Evolutionary conservation across 805 yeast species (phyloP), one percentile per base, ranked within the genome.

Genomic region (Yarrowia sp.): DNA sequence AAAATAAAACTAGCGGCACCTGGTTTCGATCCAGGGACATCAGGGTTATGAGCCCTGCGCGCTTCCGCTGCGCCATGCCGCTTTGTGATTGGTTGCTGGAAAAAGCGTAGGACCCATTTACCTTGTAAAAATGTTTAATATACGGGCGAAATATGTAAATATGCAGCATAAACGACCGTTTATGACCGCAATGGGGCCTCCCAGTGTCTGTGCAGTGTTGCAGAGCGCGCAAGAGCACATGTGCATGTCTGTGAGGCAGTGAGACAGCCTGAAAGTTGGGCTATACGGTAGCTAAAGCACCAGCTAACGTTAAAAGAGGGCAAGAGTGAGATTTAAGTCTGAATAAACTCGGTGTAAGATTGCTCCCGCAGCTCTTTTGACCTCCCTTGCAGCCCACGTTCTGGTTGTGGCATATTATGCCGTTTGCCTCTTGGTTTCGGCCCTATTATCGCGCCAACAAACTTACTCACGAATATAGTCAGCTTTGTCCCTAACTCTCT

Each of bases 1-100:
- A 31, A 47, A 47, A 31, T 5, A 47, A 13, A 13, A 6, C 22
- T 86, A 86, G 90, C 91, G 87, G 82, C 84, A 88, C 87, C 81
- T 78, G 87, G 92, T 87, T 85, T 86, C 92, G 92, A 86, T 86
- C 92, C 89, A 78, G 81, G 88, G 91, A 84, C 91, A 83, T 86
- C 90, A 86, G 91, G 90, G 92, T 86, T 86, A 86, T 86, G 92
- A 86, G 92, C 92, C 91, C 91, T 84, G 90, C 90, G 90, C 91
- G 91, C 91, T 86, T 85, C 91, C 92, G 63, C 78, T 75, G 78
- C 78, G 78, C 77, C 77, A 74, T 74, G 70, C 69, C 76, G 76
- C 76, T 73, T 33, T 32, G 3, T 47, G 51, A 44, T 44, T 44
- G 51, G 51, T 12, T 44, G 13, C 14, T 18, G 13, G 6, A 13